A percentile compares a stretch with the other conserved stretches of the same genome.
These are phyloP conservation scores for Coprinellus micaceus DNA, from an alignment of 768 basidiomycete genomes.

Conservation along the genomic window DNA sequence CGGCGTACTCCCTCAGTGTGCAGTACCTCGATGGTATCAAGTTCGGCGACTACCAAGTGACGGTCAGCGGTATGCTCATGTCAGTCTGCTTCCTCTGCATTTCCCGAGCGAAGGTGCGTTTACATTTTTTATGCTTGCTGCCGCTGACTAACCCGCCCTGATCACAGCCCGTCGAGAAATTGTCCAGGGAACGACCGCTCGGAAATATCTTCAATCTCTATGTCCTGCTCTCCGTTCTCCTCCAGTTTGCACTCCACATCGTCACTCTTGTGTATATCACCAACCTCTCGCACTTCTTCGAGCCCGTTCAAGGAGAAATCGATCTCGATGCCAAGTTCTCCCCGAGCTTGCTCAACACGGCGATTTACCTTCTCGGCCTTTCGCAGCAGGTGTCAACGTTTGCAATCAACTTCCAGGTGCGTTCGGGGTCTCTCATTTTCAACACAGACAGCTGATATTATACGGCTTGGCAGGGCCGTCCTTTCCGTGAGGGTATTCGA, in stretches of 20 bases:
- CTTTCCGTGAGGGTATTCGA: constrained; percentile 96
- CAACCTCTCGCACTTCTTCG: constrained; percentile 68
- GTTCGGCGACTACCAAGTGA: constrained; percentile 98
- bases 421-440: constrained; percentile 7
- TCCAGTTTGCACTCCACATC: constrained; percentile 95
- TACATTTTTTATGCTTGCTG: not conserved
- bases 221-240: constrained; percentile 83
- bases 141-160: not conserved
- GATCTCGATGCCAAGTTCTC: constrained; percentile 97
- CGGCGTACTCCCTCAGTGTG: constrained; percentile 96
- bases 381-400: constrained; percentile 99
- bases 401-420: constrained; percentile 93
- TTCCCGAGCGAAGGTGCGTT: constrained; percentile 86
- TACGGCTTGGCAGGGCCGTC: constrained; percentile 64
- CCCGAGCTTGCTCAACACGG: constrained; percentile 91
- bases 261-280: constrained; percentile 90
- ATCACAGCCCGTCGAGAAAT: constrained; percentile 86
- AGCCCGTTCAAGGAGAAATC: constrained; percentile 77
- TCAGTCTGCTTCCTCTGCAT: constrained; percentile 98
- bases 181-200: constrained; percentile 89
- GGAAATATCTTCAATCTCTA: constrained; percentile 97
- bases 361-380: constrained; percentile 91
- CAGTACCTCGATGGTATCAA: constrained; percentile 99
- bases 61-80: constrained; percentile 95
- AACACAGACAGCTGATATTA: not conserved